A percentile compares a stretch with the other conserved stretches of the same genome.
Conservation (phyloP, 192 early-diverging fungal genomes). For the Podochytrium sp. region DNA sequence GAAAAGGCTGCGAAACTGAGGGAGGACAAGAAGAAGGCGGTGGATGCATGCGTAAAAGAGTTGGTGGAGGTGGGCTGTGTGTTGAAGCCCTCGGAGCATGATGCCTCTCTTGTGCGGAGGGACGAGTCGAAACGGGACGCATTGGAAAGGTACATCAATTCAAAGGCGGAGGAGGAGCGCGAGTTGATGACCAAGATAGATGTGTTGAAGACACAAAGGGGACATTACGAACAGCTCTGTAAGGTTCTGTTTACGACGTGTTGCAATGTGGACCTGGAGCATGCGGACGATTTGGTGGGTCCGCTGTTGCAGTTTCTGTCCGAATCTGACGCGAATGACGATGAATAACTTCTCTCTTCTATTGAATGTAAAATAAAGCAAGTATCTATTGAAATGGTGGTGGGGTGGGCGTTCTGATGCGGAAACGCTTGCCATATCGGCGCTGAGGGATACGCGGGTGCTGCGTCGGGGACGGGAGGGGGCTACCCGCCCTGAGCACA, state of each 20-base stretch:
- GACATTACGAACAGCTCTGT: slow-evolving; percentile 68
- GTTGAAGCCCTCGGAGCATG: neutral
- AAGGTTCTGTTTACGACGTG: slow-evolving; percentile 86
- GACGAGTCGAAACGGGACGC: slow-evolving; percentile 47
- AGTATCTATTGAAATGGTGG: too few relatives aligned
- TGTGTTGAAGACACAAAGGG: neutral
- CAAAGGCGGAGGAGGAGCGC: neutral
- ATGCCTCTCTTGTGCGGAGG: slow-evolving; percentile 7
- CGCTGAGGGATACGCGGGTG: too few relatives aligned
- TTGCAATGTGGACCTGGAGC: slow-evolving; percentile 76
- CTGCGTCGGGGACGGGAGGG: too few relatives aligned
- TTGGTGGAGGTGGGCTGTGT: neutral
- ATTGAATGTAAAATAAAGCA: too few relatives aligned
- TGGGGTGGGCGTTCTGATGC: too few relatives aligned
- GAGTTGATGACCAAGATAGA: slow-evolving; percentile 29
- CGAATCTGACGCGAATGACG: neutral
- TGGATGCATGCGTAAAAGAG: neutral
- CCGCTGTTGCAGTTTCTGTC: slow-evolving; percentile 80
- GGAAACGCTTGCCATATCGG: too few relatives aligned
- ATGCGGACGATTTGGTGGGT: slow-evolving; percentile 78
- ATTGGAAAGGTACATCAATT: slow-evolving; percentile 30
- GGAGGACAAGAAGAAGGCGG: neutral
- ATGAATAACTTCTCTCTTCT: too few relatives aligned
- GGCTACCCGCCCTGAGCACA: too few relatives aligned
- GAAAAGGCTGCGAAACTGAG: neutral